Evolutionary conservation across 1,139 yeast genomes (phyloP).

Genomic region (Suhomyces bolitotheri): DNA sequence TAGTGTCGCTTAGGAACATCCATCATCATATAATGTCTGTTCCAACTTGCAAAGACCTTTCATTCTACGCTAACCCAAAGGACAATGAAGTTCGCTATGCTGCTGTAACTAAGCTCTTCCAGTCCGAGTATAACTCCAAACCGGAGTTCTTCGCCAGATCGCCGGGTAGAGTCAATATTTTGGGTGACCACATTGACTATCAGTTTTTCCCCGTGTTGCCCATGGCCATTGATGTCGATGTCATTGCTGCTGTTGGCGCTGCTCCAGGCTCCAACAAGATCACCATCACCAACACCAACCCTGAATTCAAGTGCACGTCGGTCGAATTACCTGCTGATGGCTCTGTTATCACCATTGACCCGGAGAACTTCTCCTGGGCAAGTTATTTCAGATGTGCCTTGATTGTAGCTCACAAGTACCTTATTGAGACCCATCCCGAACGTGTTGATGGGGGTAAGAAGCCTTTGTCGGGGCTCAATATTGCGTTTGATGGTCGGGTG

Average conservation of each 20-base stretch:
- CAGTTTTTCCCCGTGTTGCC: constrained; percentile 69
- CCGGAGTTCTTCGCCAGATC: constrained; percentile 57
- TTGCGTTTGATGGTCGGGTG: constrained; percentile 63
- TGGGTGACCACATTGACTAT: constrained; percentile 78
- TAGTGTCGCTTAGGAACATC: no score
- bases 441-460: constrained; percentile 17
- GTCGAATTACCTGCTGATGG: constrained; percentile 47
- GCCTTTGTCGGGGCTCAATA: constrained; percentile 48
- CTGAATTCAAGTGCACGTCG: constrained; percentile 26
- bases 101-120: constrained; percentile 23
- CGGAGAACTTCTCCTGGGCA: constrained; percentile 56
- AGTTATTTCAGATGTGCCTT: constrained; percentile 70
- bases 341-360: constrained; percentile 47
- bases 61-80: constrained; percentile 36
- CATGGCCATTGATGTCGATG: constrained; percentile 72
- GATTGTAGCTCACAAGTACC: constrained; percentile 57
- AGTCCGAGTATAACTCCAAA: constrained; percentile 20
- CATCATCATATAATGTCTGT: no score
- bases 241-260: constrained; percentile 53
- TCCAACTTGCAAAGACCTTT: constrained; percentile 37
- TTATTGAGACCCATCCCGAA: constrained; percentile 36
- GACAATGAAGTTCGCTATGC: constrained; percentile 30
- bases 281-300: constrained; percentile 45
- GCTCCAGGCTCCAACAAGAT: constrained; percentile 31
- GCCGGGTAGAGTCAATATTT: constrained; percentile 74